These are phyloP conservation scores for Candida nonsorbophila DNA, from an alignment of 805 yeast genomes.

Conservation along the genomic window DNA sequence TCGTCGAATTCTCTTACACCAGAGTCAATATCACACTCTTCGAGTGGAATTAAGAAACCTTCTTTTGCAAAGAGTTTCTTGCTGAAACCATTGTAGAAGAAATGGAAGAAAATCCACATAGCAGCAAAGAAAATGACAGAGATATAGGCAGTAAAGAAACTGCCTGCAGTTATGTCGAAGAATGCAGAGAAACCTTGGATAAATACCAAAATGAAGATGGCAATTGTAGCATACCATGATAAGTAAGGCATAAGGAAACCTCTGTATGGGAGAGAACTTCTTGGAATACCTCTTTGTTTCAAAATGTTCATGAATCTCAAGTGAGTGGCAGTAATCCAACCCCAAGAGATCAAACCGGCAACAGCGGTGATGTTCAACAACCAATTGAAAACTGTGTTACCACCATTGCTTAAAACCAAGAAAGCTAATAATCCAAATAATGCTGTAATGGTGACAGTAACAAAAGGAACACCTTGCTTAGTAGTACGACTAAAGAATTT, in stretches of 20 bases:
- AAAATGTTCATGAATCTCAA: conserved; percentile 66
- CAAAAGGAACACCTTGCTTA: conserved; percentile 56
- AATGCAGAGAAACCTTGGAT: conserved; percentile 72
- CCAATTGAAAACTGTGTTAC: conserved; percentile 64
- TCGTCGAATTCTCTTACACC: conserved; percentile 63
- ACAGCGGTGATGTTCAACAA: conserved; percentile 70
- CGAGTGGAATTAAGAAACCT: conserved; percentile 41
- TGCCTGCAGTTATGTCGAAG: conserved; percentile 46
- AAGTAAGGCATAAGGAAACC: conserved; percentile 64
- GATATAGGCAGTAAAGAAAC: conserved; percentile 67
- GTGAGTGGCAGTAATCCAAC: conserved; percentile 58
- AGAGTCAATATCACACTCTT: conserved; percentile 65
- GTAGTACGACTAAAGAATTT: conserved; percentile 44
- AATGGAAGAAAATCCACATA: conserved; percentile 51
- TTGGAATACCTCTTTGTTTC: conserved; percentile 54
- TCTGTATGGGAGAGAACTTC: conserved; percentile 70
- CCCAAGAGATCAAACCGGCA: conserved; percentile 73
- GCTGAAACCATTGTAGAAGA: conserved; percentile 40
- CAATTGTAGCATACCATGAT: conserved; percentile 58
- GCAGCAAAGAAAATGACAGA: conserved; percentile 58
- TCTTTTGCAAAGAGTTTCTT: conserved; percentile 25
- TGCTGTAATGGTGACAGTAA: conserved; percentile 53
- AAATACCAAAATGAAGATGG: conserved; percentile 52
- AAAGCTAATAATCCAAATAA: conserved; percentile 61
- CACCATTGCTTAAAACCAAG: conserved; percentile 49